Base-by-base conservation (phyloP, 164 flowering plant genomes). In the Houttuynia cordata region DNA sequence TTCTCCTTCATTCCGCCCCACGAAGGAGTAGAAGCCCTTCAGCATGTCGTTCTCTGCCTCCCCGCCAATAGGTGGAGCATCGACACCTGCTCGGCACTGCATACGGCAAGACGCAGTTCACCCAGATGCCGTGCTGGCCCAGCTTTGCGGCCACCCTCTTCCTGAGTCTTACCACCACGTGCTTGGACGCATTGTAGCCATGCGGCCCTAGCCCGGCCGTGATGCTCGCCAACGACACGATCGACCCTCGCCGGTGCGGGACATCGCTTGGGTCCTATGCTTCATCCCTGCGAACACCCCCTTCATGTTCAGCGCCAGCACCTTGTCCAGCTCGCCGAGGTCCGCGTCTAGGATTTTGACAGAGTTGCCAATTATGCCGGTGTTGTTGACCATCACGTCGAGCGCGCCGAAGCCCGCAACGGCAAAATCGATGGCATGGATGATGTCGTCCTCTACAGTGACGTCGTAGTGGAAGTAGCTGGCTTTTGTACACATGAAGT, bases 81-180 rank as follows among this genome's bases (percentile, higher is more conserved):
- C 22, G 95, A 78, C 78, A 91, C 41, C 24, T 45, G 24, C 17
- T 67, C 37, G 76, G 62, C 41, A 87, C 87, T 3, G 79, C 93
- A 58, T 87, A 93, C 10, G 98, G 98, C 8, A 94, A 90, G 52
- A 90, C 96, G 56, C 98, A 86, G 63, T 90, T 93, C 30, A 87
- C 98, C 0, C 96, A 77, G 37, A 93, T 82, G 49, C 96, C 90
- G 58, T 90, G 81, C 15, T 24, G 56, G 17, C 96, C 98, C 13
- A 93, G 74, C 76, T 93, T 96, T 0, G 92, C 97, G 19, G 97
- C 94, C 53, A 82, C 87, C 37, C 40, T 0, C 79, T 70, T 82
- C 7, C 83, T 86, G 6, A 93, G 79, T 40, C 98, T 97, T 64
- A 79, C 57, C 23, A 93, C 79, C 0, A 94, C 97, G 60, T 90